Evolutionary conservation across 2,329 filamentous ascomycete genomes (phyloP), one percentile per base, ranked within the genome.

Genomic region (Lasiodiplodia citricola): DNA sequence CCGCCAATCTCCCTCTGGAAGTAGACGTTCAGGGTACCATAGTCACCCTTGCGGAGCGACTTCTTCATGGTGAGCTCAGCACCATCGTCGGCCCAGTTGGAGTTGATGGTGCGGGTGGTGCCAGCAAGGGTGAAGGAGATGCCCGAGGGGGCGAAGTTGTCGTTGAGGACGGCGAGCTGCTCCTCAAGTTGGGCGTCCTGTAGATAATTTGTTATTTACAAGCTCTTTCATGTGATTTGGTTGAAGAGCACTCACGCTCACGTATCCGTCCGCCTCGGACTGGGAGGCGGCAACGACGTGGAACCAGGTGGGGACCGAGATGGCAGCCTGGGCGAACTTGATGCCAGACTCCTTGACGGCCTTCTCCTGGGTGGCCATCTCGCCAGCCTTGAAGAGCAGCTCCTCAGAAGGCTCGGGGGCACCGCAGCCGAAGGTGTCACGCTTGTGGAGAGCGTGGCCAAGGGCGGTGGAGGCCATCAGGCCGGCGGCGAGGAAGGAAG

Each of bases 241-340:
- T 50, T 11, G 28, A 6, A 28, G 11, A 38, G 7, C 6, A 28
- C 65, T 58, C 52, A 66, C 70, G 67, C 62, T 70, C 67, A 64
- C 67, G 65, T 56, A 70, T 31, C 71, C 70, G 28, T 71, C 51
- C 58, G 69, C 71, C 7, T 70, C 69, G 14, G 68, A 47, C 37
- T 60, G 71, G 10, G 72, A 73, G 8, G 70, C 70, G n/a, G 75
- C 73, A 50, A 80, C 71, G 62, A 80, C 75, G 68, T 80, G 78
- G 71, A 77, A 78, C 67, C 77, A 80, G 55, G 76, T 75, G 18
- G 75, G 69, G 63, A 80, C 54, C 52, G 68, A 71, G 66, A 76
- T 73, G 23, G 70, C 72, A n/a, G 71, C 69, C 28, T 72, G 66
- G 28, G 69, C 66, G 31, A 70, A 62, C 23, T 65, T 25, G 64